Evolutionary conservation across 352 stramenopile genomes (phyloP).

Genomic region (Labyrinthula sp.): DNA sequence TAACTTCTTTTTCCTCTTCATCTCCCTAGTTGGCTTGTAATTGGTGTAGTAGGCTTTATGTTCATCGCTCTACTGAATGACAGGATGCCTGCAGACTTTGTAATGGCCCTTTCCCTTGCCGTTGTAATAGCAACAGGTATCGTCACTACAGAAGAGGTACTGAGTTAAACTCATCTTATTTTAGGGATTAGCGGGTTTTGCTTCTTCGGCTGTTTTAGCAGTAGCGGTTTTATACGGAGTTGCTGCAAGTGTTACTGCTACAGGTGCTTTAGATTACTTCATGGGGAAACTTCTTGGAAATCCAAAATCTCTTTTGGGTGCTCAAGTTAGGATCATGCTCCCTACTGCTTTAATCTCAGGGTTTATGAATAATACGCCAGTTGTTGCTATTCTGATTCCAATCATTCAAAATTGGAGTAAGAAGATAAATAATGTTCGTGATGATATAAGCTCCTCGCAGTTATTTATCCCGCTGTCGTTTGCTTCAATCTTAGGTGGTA

Average conservation of each 20-base stretch:
- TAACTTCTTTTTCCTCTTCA: too few relatives aligned
- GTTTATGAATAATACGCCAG: slow-evolving; percentile 51
- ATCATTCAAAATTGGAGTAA: slow-evolving; percentile 44
- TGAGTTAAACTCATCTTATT: too few relatives aligned
- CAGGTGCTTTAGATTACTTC: slow-evolving; percentile 45
- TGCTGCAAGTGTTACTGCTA: slow-evolving; percentile 41
- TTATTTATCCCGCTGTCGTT: slow-evolving; percentile 46
- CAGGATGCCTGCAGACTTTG: slow-evolving; percentile 28
- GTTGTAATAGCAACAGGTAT: slow-evolving; percentile 40
- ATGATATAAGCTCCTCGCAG: too few relatives aligned
- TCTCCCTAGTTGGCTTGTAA: slow-evolving; percentile 19
- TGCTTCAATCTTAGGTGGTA: slow-evolving; percentile 45
- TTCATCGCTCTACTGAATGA: slow-evolving; percentile 14
- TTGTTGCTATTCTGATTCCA: slow-evolving; percentile 51
- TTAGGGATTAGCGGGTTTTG: slow-evolving; percentile 43
- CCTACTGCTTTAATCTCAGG: slow-evolving; percentile 42
- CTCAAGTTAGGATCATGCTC: slow-evolving; percentile 44
- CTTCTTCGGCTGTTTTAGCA: slow-evolving; percentile 42
- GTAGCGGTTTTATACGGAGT: slow-evolving; percentile 46
- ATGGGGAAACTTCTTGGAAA: slow-evolving; percentile 44
- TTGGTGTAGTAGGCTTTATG: slow-evolving; percentile 10
- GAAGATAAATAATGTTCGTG: slow-evolving; percentile 35
- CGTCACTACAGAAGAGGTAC: slow-evolving; percentile 36
- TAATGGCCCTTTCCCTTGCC: slow-evolving; percentile 35
- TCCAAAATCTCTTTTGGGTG: slow-evolving; percentile 35